Evolutionary conservation across 176 grass and related monocot species (phyloP).

Genomic region (Aechmea fasciata): DNA sequence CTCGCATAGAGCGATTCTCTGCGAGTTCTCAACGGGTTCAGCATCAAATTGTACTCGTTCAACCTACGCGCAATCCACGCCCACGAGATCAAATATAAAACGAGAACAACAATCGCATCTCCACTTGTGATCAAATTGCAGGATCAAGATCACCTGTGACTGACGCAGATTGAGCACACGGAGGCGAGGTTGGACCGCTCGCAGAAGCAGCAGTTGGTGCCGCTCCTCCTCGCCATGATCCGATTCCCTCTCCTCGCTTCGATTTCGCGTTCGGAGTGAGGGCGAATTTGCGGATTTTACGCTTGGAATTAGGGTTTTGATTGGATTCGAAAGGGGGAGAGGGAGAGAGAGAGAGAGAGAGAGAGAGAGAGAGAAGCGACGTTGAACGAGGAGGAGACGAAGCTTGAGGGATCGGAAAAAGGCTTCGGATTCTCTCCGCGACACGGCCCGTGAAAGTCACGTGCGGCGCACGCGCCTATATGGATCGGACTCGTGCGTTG

Average conservation of each 20-base stretch:
- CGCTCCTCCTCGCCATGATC: constrained; percentile 21
- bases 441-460: no score
- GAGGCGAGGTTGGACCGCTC: constrained; percentile 81
- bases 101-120: not conserved
- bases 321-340: not conserved
- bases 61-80: constrained; percentile 33
- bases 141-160: constrained; percentile 31
- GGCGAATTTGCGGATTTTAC: not conserved
- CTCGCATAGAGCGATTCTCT: constrained; percentile 54
- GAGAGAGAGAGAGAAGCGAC: not conserved
- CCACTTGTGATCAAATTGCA: not conserved
- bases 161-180: constrained; percentile 69
- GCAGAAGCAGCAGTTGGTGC: constrained; percentile 56
- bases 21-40: constrained; percentile 44
- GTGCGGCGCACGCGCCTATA: no score
- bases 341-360: not conserved
- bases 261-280: not conserved
- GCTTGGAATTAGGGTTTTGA: not conserved
- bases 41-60: constrained; percentile 37
- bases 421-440: no score
- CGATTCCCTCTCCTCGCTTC: not conserved
- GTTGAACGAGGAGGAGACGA: not conserved
- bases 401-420: not conserved
- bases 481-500: no score
- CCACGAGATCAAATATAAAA: not conserved